Percentiles rank a stretch among this genome's conserved stretches.
These are phyloP conservation scores for Phytopythium vexans DNA, from an alignment of 352 stramenopile genomes.

Conservation along the genomic window DNA sequence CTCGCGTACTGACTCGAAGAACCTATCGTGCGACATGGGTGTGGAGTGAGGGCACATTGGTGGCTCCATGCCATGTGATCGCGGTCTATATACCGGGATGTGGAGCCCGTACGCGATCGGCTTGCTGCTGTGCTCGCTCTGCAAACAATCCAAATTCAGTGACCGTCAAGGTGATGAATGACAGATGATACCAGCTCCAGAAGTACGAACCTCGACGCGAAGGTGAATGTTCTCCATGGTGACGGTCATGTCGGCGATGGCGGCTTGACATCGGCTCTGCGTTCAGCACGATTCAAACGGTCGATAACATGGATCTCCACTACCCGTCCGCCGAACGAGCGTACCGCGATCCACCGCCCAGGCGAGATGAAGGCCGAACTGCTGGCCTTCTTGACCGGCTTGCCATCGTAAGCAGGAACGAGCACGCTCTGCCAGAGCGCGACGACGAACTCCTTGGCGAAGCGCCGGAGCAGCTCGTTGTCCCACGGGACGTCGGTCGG, in stretches of 20 bases:
- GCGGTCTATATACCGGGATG: conserved; percentile 34
- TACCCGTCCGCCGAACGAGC: neutral
- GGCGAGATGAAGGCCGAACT: conserved; percentile 40
- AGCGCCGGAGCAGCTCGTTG: conserved; percentile 68
- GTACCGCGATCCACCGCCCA: conserved; percentile 57
- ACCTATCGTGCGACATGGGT: conserved; percentile 23
- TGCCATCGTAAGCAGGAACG: conserved; percentile 15
- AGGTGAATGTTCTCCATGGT: conserved; percentile 64
- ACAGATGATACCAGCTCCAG: too few relatives aligned
- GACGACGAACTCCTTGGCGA: conserved; percentile 60
- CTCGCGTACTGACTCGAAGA: conserved; percentile 34
- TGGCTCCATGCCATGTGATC: neutral
- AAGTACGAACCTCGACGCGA: conserved; percentile 49
- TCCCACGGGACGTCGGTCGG: conserved; percentile 58
- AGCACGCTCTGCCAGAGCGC: conserved; percentile 52
- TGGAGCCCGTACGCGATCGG: conserved; percentile 54
- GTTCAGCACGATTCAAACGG: too few relatives aligned
- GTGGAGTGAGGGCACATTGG: neutral
- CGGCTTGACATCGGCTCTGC: conserved; percentile 45
- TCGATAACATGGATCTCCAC: neutral
- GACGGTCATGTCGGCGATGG: conserved; percentile 51
- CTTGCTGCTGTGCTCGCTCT: conserved; percentile 41
- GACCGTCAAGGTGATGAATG: too few relatives aligned
- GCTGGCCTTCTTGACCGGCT: conserved; percentile 23
- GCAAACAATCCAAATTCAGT: neutral